phyloP scores from a whole-genome alignment of 176 grass and related monocot species.

The Triticum turgidum region DNA sequence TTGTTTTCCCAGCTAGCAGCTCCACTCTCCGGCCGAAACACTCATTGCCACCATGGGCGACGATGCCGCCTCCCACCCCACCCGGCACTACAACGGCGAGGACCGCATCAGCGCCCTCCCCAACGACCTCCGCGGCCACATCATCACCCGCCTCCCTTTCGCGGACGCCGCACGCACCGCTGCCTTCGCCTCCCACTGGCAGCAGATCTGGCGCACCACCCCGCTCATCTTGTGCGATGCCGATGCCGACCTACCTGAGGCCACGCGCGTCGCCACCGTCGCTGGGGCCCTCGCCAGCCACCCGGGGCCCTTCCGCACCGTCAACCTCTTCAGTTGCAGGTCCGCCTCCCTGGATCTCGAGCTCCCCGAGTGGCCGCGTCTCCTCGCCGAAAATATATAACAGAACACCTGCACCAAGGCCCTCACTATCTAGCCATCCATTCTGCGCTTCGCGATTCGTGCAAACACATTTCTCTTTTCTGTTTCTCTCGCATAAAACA shows the following conservation, averaged over 20 bases:
- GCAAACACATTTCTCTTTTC: too few relatives aligned
- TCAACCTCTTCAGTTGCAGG: background rate
- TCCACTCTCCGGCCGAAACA: background rate
- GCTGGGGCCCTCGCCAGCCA: background rate
- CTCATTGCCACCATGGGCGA: background rate
- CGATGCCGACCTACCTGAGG: background rate
- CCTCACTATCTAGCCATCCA: too few relatives aligned
- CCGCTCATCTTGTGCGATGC: background rate
- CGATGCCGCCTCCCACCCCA: background rate
- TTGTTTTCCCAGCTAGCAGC: background rate
- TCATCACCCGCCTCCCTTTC: background rate
- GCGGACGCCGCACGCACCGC: background rate
- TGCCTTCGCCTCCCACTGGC: background rate
- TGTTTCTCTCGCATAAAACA: too few relatives aligned
- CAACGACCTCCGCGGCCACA: background rate
- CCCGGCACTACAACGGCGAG: background rate
- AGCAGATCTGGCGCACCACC: background rate
- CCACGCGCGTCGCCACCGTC: background rate
- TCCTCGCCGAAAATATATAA: background rate
- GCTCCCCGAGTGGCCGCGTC: background rate
- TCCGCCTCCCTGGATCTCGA: background rate
- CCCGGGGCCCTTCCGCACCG: background rate
- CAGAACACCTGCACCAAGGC: too few relatives aligned
- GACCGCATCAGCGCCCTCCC: background rate
- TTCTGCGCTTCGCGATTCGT: too few relatives aligned